Evolutionary conservation across 768 basidiomycete genomes (phyloP).

Genomic region (Chalciporus sphaerocephalus): DNA sequence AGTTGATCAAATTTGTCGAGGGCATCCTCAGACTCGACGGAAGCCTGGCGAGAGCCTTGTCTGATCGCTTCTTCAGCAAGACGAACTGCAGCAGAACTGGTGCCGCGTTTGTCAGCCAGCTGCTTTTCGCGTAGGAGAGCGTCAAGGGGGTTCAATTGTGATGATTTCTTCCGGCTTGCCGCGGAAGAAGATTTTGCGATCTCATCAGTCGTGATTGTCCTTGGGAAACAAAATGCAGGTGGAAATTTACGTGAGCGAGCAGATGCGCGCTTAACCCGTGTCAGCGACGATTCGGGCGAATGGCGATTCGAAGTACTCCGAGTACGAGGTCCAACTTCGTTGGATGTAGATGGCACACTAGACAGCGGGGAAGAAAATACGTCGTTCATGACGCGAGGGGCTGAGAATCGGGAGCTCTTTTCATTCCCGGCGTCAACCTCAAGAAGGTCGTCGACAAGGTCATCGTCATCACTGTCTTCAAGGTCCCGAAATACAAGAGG

Average conservation of each 20-base stretch:
- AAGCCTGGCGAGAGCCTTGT: slow-evolving; percentile 28
- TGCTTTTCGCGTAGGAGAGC: slow-evolving; percentile 53
- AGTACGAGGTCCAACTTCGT: not conserved
- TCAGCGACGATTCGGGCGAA: slow-evolving; percentile 6
- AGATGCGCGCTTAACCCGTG: slow-evolving; percentile 13
- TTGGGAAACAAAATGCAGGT: slow-evolving; percentile 9
- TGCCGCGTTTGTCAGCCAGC: slow-evolving; percentile 27
- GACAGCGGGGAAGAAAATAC: slow-evolving; percentile 23
- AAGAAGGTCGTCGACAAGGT: slow-evolving; percentile 25
- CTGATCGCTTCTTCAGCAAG: slow-evolving; percentile 42
- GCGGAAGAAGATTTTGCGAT: not conserved
- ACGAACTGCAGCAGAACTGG: slow-evolving; percentile 39
- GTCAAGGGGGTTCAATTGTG: slow-evolving; percentile 47
- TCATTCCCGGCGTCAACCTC: slow-evolving; percentile 2
- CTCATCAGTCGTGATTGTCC: slow-evolving; percentile 2
- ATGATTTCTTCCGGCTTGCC: slow-evolving; percentile 17
- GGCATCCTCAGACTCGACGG: slow-evolving; percentile 12
- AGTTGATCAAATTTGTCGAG: slow-evolving; percentile 15
- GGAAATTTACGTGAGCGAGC: slow-evolving; percentile 18
- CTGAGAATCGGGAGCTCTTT: slow-evolving; percentile 6
- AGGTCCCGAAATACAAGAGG: slow-evolving; percentile 39
- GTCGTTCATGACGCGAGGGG: not conserved
- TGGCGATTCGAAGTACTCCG: not conserved
- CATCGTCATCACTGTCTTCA: slow-evolving; percentile 53
- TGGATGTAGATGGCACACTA: slow-evolving; percentile 14